Evolutionary conservation across 495 filamentous ascomycete genomes (phyloP), one percentile per base, ranked within the genome.

Genomic region (Cercophora samala): DNA sequence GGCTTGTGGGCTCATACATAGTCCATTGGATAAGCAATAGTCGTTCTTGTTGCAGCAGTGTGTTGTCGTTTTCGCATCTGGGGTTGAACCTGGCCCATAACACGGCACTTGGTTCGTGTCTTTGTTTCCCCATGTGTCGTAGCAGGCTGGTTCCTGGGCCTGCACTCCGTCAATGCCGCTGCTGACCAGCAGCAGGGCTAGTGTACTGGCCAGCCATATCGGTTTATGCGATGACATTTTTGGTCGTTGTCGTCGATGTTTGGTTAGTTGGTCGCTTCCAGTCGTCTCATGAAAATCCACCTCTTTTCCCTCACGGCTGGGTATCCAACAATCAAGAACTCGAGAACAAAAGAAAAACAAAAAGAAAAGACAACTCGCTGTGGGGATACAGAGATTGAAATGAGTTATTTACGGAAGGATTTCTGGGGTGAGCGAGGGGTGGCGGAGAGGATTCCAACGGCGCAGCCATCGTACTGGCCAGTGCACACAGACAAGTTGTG

Each of bases 11-110:
- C 68, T 66, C 25, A 72, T 61, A 21, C 70, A 72, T 52, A 72
- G 68, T 23, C 70, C 70, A 53, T 72, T 72, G 29, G 70, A 70
- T 24, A 72, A 68, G 58, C 70, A 72, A 18, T 56, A 15, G 70
- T 72, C 70, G 63, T 21, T 42, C 62, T 60, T 66, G 26, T 54
- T 64, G 68, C 70, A 72, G 66, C 70, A 72, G 42, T 60, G 66
- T 13, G 56, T 67, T 46, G 46, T 29, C 9, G 24, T 42, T n/a
- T 25, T 51, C 1, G 53, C 3, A 24, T 66, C 42, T 19, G 53
- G 22, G 3, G 61, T 51, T 32, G 66, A 17, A 5, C 21, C 55
- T 3, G 63, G 11, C 3, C 62, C 55, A 1, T 15, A 56, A 58
- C 70, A 72, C 18, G 70, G 68, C 9, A 60, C 18, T 58, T 63